Conservation (phyloP, 306 rosid species). For the Quercus cerris region DNA sequence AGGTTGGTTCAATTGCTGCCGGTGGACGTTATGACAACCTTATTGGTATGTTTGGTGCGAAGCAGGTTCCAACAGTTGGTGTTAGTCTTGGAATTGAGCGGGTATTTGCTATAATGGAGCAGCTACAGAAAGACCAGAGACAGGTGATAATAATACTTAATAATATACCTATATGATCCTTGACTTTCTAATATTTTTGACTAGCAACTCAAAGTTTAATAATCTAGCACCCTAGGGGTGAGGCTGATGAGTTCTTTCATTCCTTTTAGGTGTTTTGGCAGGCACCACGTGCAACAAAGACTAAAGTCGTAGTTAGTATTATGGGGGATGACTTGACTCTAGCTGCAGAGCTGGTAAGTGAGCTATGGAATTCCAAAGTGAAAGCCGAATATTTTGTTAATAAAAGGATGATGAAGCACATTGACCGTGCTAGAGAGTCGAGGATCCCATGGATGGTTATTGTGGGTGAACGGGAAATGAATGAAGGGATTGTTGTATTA, state of each 20-base stretch:
- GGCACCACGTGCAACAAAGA: constrained; percentile 75
- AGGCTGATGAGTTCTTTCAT: not conserved
- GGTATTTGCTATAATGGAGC: too few species aligned
- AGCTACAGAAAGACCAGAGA: too few species aligned
- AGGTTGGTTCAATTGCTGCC: too few species aligned
- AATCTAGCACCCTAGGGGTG: too few species aligned
- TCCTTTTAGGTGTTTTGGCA: constrained; percentile 21
- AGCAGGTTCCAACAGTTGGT: too few species aligned
- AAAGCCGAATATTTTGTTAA: constrained; percentile 61
- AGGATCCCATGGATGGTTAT: constrained; percentile 82
- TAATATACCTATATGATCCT: too few species aligned
- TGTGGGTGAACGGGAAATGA: constrained; percentile 68
- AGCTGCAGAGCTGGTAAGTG: constrained; percentile 72
- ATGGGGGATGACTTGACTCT: constrained; percentile 58
- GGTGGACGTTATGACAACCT: too few species aligned
- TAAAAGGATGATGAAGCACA: constrained; percentile 60
- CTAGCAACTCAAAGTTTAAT: too few species aligned
- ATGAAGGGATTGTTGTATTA: constrained; percentile 57
- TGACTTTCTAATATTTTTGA: too few species aligned
- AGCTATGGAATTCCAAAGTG: constrained; percentile 66
- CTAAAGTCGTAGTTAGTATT: constrained; percentile 79
- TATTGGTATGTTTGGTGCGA: too few species aligned
- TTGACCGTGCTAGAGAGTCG: constrained; percentile 71
- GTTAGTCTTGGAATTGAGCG: too few species aligned
- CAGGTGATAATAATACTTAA: too few species aligned